Conservation (phyloP, 345 rosid species). For the Gossypium sturtianum region DNA sequence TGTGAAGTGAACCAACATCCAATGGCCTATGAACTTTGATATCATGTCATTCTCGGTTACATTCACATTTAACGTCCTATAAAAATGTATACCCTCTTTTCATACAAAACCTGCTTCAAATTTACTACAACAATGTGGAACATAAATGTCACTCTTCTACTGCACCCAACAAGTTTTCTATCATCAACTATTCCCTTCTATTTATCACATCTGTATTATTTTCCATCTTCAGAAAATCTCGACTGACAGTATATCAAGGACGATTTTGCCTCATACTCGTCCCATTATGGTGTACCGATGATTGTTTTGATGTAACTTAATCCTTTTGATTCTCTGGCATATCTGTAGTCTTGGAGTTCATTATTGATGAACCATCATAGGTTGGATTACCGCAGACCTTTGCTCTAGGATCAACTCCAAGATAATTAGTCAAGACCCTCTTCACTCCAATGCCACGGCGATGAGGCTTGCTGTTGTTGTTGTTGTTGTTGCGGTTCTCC, state of each 20-base stretch:
- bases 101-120: neutral
- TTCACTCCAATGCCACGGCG: constrained; percentile 87
- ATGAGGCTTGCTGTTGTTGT: constrained; percentile 33
- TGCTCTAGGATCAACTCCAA: constrained; percentile 60
- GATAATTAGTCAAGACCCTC: constrained; percentile 70
- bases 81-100: neutral
- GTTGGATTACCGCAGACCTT: constrained; percentile 33
- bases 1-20: no score
- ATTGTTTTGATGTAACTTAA: constrained; percentile 1
- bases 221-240: constrained; percentile 6
- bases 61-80: neutral
- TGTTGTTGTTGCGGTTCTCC: constrained; percentile 25
- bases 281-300: constrained; percentile 16
- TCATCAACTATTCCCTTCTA: neutral
- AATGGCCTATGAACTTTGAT: no score
- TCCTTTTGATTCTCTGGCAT: constrained; percentile 15
- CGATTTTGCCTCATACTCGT: constrained; percentile 18
- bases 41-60: neutral
- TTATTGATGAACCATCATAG: constrained; percentile 25
- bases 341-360: constrained; percentile 21
- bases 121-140: neutral
- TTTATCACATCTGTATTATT: neutral
- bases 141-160: neutral
- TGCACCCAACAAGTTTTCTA: neutral
- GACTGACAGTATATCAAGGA: constrained; percentile 37